A percentile compares a stretch with the other conserved stretches of the same genome.
phyloP scores from a whole-genome alignment of 2,329 filamentous ascomycete species.

The Decorospora gaudefroyi region DNA sequence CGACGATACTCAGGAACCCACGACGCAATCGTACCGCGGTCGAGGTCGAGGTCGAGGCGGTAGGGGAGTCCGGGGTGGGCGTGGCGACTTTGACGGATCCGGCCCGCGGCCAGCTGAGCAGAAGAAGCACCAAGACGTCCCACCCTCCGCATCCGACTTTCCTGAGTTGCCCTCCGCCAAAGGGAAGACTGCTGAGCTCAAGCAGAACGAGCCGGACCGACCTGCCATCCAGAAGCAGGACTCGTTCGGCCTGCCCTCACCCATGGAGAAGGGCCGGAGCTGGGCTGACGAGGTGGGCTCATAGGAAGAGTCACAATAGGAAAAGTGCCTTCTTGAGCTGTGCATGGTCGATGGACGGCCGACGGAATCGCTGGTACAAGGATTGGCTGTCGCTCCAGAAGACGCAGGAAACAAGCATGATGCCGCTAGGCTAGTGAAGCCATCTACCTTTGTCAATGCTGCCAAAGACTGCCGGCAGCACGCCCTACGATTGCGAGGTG shows the following conservation, averaged over 20 bases:
- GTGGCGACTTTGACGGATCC: conserved; percentile 29
- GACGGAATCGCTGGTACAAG: neutral
- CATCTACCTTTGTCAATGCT: no score
- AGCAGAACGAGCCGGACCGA: conserved; percentile 26
- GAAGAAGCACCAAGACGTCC: conserved; percentile 26
- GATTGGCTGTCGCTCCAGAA: neutral
- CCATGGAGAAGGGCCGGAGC: conserved; percentile 41
- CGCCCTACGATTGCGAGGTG: neutral
- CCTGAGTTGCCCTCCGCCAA: conserved; percentile 49
- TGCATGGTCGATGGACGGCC: no score
- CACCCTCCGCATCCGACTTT: conserved; percentile 52
- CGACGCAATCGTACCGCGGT: conserved; percentile 24
- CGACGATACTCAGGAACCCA: conserved; percentile 24
- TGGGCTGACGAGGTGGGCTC: conserved; percentile 54
- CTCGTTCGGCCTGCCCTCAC: conserved; percentile 39
- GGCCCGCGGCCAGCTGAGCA: conserved; percentile 12
- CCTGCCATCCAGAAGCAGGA: conserved; percentile 40
- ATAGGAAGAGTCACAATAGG: conserved; percentile 18
- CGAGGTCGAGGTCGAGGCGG: conserved; percentile 44
- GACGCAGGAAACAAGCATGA: no score
- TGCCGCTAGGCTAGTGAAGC: no score
- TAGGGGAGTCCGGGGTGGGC: conserved; percentile 37
- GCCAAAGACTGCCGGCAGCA: no score
- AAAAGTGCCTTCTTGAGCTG: no score
- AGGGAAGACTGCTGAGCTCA: conserved; percentile 28